phyloP scores from a whole-genome alignment of 805 yeast species.

The Nakazawaea siamensis region DNA sequence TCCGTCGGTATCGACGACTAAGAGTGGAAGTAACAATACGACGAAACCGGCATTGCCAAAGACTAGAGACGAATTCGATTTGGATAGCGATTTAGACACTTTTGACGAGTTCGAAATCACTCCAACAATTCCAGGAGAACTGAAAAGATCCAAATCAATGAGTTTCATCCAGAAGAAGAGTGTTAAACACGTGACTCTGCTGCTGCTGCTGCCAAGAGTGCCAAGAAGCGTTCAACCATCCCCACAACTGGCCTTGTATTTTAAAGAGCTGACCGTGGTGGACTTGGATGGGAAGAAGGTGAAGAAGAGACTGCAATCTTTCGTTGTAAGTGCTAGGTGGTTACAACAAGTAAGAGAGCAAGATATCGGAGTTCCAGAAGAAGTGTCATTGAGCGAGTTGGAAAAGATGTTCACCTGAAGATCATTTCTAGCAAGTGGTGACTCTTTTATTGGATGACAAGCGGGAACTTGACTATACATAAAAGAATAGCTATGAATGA shows the following conservation, averaged over 20 bases:
- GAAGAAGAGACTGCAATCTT: constrained; percentile 14
- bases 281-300: constrained; percentile 12
- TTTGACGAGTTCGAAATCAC: constrained; percentile 33
- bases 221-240: constrained; percentile 64
- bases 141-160: constrained; percentile 58
- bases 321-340: constrained; percentile 51
- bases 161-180: constrained; percentile 48
- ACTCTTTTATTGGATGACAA: too few relatives aligned
- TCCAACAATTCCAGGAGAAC: constrained; percentile 21
- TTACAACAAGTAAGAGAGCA: constrained; percentile 63
- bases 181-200: constrained; percentile 53
- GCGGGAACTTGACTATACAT: too few relatives aligned
- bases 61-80: constrained; percentile 30
- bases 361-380: constrained; percentile 76
- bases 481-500: too few relatives aligned
- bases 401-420: constrained; percentile 37
- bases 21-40: neutral
- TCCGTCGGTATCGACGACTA: neutral
- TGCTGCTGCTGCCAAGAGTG: constrained; percentile 77
- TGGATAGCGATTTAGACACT: constrained; percentile 18
- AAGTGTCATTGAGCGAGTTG: constrained; percentile 62
- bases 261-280: constrained; percentile 34
- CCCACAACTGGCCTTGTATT: constrained; percentile 64
- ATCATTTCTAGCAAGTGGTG: too few relatives aligned
- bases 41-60: neutral